Percentiles rank a stretch among this genome's conserved stretches.
Evolutionary conservation across 2,329 filamentous ascomycete species (phyloP).

Genomic region (Fusarium sp.): DNA sequence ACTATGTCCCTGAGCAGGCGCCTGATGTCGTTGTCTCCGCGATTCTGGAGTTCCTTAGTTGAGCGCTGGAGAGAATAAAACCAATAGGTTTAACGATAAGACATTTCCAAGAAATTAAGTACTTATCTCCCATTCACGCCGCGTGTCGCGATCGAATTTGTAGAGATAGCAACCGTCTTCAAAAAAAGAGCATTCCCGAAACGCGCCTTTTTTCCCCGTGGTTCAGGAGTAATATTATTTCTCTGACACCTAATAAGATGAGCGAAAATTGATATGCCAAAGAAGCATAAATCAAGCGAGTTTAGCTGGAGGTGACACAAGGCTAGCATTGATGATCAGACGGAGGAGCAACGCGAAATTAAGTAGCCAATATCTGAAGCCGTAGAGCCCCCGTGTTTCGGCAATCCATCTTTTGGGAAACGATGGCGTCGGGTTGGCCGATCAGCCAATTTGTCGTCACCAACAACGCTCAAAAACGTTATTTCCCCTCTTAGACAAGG

Average conservation of each 20-base stretch:
- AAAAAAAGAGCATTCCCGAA: not conserved
- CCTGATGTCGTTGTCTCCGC: slow-evolving; percentile 59
- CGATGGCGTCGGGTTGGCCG: not conserved
- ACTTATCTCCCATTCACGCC: not conserved
- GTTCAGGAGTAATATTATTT: not conserved
- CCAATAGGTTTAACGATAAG: fast-evolving
- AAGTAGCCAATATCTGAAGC: not conserved
- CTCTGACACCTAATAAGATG: no score
- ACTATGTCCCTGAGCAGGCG: slow-evolving; percentile 64
- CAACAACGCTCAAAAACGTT: not conserved
- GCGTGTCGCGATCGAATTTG: not conserved
- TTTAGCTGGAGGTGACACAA: not conserved
- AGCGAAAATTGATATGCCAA: not conserved
- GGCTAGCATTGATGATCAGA: not conserved
- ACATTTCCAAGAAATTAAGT: not conserved
- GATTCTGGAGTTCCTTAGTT: slow-evolving; percentile 55
- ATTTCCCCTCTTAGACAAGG: fast-evolving
- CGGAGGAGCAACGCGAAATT: not conserved
- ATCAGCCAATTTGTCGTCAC: not conserved
- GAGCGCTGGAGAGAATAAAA: not conserved
- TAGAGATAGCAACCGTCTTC: not conserved
- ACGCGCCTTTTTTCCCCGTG: not conserved
- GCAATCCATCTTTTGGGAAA: not conserved
- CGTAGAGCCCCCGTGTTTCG: not conserved
- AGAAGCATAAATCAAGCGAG: not conserved